A percentile compares a stretch with the other conserved stretches of the same genome.
These are phyloP conservation scores for Elaeis guineensis DNA, from an alignment of 176 grass and related monocot species.

Conservation along the genomic window DNA sequence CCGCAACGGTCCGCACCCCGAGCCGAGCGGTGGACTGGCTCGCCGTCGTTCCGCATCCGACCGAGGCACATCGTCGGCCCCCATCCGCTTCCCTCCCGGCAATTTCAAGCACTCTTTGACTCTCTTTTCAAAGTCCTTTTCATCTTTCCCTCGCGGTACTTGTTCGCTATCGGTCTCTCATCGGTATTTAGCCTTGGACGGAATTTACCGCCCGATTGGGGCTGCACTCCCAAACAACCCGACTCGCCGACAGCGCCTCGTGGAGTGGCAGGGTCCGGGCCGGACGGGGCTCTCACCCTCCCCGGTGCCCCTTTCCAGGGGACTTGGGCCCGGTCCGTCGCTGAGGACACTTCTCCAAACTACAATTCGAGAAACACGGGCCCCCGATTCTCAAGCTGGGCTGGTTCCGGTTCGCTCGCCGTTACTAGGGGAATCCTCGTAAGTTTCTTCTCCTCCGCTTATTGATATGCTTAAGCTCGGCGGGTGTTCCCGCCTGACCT, in stretches of 20 bases:
- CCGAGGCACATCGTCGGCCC: conserved; percentile 38
- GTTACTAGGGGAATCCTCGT: conserved; percentile 51
- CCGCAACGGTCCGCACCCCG: too few species aligned
- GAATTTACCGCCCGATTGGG: too few species aligned
- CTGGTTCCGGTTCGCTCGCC: conserved; percentile 43
- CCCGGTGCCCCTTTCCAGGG: conserved; percentile 25
- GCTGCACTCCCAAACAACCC: too few species aligned
- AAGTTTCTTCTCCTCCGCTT: conserved; percentile 52
- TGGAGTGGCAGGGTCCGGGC: conserved; percentile 25
- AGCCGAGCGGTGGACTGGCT: too few species aligned
- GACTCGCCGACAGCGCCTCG: conserved; percentile 23
- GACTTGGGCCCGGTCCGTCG: conserved; percentile 25
- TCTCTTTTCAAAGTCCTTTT: conserved; percentile 77
- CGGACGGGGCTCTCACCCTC: conserved; percentile 30
- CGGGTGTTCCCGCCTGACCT: conserved; percentile 17
- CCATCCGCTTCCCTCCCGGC: conserved; percentile 66
- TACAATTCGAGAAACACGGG: too few species aligned
- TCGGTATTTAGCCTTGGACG: conserved; percentile 57
- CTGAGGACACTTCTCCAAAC: too few species aligned
- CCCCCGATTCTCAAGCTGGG: too few species aligned
- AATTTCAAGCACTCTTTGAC: conserved; percentile 75
- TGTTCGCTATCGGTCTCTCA: conserved; percentile 71
- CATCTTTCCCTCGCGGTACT: conserved; percentile 68
- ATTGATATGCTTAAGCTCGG: conserved; percentile 44
- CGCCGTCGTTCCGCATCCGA: conserved; percentile 22